phyloP scores from a whole-genome alignment of 352 stramenopile genomes.

The Phytopythium aichiense region DNA sequence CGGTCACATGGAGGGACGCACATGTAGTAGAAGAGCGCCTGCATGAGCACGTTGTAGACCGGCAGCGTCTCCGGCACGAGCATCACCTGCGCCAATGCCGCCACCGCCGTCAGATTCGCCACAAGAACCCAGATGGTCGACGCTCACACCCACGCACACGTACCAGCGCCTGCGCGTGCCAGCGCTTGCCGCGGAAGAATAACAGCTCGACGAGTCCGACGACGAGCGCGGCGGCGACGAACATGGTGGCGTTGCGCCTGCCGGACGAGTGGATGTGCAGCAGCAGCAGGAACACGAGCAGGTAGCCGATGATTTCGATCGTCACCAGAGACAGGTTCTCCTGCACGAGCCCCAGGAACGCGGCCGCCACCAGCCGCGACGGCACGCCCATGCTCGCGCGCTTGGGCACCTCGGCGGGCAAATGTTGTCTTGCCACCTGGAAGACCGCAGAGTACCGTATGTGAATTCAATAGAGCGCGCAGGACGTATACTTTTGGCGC shows the following conservation, averaged over 20 bases:
- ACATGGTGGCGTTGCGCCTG: constrained; percentile 66
- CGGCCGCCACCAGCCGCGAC: constrained; percentile 57
- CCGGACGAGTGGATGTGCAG: constrained; percentile 76
- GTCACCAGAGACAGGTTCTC: constrained; percentile 73
- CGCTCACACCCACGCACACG: not conserved
- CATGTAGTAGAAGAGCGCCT: constrained; percentile 80
- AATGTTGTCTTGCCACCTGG: not conserved
- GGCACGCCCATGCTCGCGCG: constrained; percentile 19
- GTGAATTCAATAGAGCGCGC: not conserved
- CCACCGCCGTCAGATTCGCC: not conserved
- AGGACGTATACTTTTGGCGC: not conserved
- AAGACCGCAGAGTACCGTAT: not conserved
- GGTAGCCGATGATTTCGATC: constrained; percentile 55
- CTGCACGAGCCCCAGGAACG: constrained; percentile 64
- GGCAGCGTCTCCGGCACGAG: constrained; percentile 47
- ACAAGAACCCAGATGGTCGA: not conserved
- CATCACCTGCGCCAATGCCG: constrained; percentile 31
- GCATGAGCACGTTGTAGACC: constrained; percentile 59
- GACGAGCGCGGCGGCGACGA: constrained; percentile 42
- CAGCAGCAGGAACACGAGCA: constrained; percentile 62
- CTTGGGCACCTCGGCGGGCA: too few relatives aligned
- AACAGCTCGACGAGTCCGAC: constrained; percentile 56
- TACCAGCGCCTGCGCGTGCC: constrained; percentile 66
- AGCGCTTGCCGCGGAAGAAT: constrained; percentile 59
- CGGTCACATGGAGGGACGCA: constrained; percentile 15